Percentiles rank a stretch among this genome's conserved stretches.
Conservation (phyloP, 2,329 filamentous ascomycete genomes). For the Bertia moriformis region DNA sequence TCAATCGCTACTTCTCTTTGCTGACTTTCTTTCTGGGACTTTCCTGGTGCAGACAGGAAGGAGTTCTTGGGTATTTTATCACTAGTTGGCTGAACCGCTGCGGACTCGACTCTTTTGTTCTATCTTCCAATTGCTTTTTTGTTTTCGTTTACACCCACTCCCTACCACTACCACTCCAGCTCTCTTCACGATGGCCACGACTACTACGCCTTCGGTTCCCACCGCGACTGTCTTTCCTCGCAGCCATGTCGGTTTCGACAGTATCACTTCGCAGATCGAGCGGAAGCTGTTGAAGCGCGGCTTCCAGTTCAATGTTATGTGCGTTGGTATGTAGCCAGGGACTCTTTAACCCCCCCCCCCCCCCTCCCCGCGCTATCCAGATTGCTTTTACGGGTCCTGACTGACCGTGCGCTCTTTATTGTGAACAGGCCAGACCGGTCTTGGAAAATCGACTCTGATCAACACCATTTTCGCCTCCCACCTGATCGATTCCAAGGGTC, state of each 20-base stretch:
- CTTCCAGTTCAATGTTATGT: constrained; percentile 99
- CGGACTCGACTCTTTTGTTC: too few relatives aligned
- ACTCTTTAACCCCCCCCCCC: not conserved
- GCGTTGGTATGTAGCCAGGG: constrained; percentile 63
- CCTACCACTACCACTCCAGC: too few relatives aligned
- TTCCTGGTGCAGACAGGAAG: too few relatives aligned
- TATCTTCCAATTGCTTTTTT: too few relatives aligned
- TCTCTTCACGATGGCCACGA: constrained; percentile 38
- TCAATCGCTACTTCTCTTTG: too few relatives aligned
- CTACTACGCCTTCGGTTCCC: constrained; percentile 26
- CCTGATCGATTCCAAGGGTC: constrained; percentile 96
- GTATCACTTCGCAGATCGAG: constrained; percentile 98
- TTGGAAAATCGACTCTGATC: constrained; percentile 97
- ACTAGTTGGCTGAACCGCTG: too few relatives aligned
- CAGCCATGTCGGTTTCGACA: constrained; percentile 99
- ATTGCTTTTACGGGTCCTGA: constrained; percentile 1
- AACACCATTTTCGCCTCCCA: constrained; percentile 99
- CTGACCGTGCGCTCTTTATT: constrained; percentile 15
- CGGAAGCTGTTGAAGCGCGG: constrained; percentile 98
- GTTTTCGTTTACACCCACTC: too few relatives aligned
- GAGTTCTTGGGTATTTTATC: too few relatives aligned
- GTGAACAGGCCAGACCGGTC: constrained; percentile 75
- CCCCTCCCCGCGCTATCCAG: constrained; percentile 3
- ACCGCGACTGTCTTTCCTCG: constrained; percentile 67
- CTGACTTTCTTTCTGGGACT: too few relatives aligned